Conservation (phyloP, 768 basidiomycete species). For the Trametes cingulata region DNA sequence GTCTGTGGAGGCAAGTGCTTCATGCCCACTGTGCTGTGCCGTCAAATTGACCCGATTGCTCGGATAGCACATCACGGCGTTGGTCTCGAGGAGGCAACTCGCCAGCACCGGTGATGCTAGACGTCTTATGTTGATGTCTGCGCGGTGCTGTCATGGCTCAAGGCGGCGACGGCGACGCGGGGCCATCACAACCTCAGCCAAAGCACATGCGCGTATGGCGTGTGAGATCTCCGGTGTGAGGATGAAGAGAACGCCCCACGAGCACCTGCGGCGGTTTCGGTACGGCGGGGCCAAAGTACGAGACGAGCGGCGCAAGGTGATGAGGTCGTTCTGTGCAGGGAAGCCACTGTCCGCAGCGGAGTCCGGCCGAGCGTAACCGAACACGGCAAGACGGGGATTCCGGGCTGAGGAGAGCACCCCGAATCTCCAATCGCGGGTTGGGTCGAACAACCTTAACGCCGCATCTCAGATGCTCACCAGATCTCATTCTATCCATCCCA, state of each 20-base stretch:
- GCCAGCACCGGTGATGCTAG: too few species aligned
- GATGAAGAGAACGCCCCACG: too few species aligned
- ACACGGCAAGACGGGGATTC: not conserved
- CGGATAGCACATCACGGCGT: too few species aligned
- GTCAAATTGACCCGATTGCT: not conserved
- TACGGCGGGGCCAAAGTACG: not conserved
- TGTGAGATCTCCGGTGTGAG: too few species aligned
- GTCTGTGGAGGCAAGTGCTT: too few species aligned
- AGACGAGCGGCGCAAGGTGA: constrained; percentile 5
- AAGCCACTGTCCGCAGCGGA: not conserved
- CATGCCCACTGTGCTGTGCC: not conserved
- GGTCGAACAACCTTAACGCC: constrained; percentile 17
- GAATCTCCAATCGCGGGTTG: constrained; percentile 5
- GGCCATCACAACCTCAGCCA: too few species aligned
- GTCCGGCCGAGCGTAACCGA: not conserved
- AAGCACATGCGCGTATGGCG: not conserved
- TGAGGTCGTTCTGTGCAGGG: constrained; percentile 2
- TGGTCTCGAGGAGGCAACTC: too few species aligned
- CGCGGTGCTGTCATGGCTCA: too few species aligned
- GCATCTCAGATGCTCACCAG: constrained; percentile 17
- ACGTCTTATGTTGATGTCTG: too few species aligned
- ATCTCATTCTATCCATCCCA: constrained; percentile 1
- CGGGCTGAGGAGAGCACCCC: constrained; percentile 8
- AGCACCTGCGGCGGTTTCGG: not conserved
- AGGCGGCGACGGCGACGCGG: too few species aligned